phyloP scores from a whole-genome alignment of 2,329 filamentous ascomycete species.

The Leptosphaerulina australis region DNA sequence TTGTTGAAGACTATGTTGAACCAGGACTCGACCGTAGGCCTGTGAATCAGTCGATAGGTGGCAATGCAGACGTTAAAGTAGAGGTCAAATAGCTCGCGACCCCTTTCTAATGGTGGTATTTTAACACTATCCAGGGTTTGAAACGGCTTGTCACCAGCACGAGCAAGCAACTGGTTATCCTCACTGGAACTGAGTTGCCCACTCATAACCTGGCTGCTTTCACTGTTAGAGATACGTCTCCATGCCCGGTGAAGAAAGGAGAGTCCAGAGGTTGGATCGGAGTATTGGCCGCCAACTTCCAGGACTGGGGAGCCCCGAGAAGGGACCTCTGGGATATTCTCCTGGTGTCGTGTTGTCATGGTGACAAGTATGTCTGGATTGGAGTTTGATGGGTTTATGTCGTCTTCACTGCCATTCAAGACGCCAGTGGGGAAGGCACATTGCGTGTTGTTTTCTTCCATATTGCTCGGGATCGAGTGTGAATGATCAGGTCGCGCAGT shows the following conservation, averaged over 20 bases:
- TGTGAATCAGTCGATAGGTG: conserved; percentile 63
- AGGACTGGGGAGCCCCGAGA: conserved; percentile 53
- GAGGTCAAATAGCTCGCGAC: conserved; percentile 51
- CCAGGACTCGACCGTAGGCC: conserved; percentile 59
- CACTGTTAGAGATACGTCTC: conserved; percentile 67
- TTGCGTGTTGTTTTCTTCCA: not conserved
- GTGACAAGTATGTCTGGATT: not conserved
- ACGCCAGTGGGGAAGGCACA: not conserved
- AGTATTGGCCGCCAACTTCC: conserved; percentile 61
- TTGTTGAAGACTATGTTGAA: conserved; percentile 27
- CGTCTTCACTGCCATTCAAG: not conserved
- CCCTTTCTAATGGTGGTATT: conserved; percentile 21
- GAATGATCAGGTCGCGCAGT: not conserved
- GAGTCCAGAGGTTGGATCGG: conserved; percentile 60
- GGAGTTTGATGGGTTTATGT: not conserved
- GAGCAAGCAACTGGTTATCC: conserved; percentile 55
- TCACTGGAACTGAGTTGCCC: conserved; percentile 20
- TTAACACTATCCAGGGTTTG: conserved; percentile 41
- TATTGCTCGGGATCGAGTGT: too few species aligned
- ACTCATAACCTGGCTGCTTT: conserved; percentile 48
- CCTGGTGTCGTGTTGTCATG: conserved; percentile 6
- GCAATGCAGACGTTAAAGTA: conserved; percentile 66
- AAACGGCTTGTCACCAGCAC: conserved; percentile 60
- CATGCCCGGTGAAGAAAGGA: conserved; percentile 69
- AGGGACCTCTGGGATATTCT: conserved; percentile 16